A percentile compares a stretch with the other conserved stretches of the same genome.
Evolutionary conservation across 2,329 filamentous ascomycete species (phyloP).

Genomic region (Aspergillus aculeatus): DNA sequence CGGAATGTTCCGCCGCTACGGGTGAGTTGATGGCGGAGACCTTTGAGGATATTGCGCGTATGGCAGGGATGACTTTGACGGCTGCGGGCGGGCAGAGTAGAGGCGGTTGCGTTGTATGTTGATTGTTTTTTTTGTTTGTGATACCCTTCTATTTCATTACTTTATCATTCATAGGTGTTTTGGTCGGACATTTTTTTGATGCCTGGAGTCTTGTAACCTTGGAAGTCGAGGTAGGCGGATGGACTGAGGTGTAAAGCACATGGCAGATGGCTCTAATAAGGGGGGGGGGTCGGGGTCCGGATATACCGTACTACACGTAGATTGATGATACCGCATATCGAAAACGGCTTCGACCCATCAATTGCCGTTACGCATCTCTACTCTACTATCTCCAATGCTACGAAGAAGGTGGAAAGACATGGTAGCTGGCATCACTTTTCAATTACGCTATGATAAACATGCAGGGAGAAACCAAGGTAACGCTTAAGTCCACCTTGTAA

Average conservation of each 20-base stretch:
- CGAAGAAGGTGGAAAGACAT: slow-evolving; percentile 14
- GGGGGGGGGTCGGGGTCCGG: too few species aligned
- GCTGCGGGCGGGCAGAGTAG: slow-evolving; percentile 51
- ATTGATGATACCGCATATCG: too few species aligned
- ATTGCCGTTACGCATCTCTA: too few species aligned
- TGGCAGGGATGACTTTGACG: slow-evolving; percentile 59
- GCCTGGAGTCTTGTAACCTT: not conserved
- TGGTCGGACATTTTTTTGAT: not conserved
- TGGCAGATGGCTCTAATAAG: too few species aligned
- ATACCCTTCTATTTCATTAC: slow-evolving; percentile 11
- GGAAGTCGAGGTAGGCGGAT: too few species aligned
- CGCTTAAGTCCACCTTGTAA: slow-evolving; percentile 83
- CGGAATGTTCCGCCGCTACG: slow-evolving; percentile 61
- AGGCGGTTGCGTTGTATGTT: slow-evolving; percentile 45
- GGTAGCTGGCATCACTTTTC: slow-evolving; percentile 36
- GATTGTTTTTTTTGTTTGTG: slow-evolving; percentile 15
- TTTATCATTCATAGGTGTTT: not conserved
- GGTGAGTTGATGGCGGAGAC: slow-evolving; percentile 60
- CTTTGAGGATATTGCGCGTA: slow-evolving; percentile 59
- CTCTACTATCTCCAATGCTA: too few species aligned
- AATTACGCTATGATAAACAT: slow-evolving; percentile 38
- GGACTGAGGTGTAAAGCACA: too few species aligned
- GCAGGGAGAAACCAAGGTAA: slow-evolving; percentile 62
- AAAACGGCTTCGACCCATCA: too few species aligned
- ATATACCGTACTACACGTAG: not conserved